Evolutionary conservation across 2,329 filamentous ascomycete species (phyloP), one percentile per base, ranked within the genome.

Genomic region (Penicillium sclerotigenum): DNA sequence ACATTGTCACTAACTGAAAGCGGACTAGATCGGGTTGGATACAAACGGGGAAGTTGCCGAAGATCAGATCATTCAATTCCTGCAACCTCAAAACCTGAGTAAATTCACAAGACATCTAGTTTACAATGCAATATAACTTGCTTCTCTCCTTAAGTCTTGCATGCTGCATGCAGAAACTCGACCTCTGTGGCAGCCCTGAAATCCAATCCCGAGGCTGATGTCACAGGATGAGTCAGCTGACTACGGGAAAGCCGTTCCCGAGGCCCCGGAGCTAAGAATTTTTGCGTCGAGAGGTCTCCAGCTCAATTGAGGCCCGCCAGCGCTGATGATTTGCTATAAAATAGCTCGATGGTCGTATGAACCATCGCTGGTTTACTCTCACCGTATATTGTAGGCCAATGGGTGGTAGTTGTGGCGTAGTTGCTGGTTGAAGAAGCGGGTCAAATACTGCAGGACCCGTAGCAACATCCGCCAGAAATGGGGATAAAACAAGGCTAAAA

Each of bases 191-290:
- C 18, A 11, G 14, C 5, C 14, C 5, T 42, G 36, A 11, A 29
- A 22, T 20, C 2, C 22, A 29, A 22, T 20, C 2, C 22, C 16
- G 24, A 55, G 52, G 41, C 58, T 58, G 52, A 59, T 58, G 50
- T 62, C 54, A 54, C 47, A n/a, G 4, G 61, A 40, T 65, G 62
- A 65, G 54, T 65, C 62, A 65, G 53, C 61, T 58, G 57, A 52
- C 51, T 40, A 53, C 62, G 60, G 63, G 52, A 60, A 45, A 38
- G 55, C 55, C 52, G 52, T 65, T 58, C 60, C 63, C 60, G 62
- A 63, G 53, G 57, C 48, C 56, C 53, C 54, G 59, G 57, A 60
- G 59, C 62, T 65, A 62, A 59, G 55, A 62, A 50, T 59, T 64
- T 64, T 61, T 65, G 31, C 59, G 47, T 47, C 40, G 56, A 55